A percentile compares a stretch with the other conserved stretches of the same genome.
Evolutionary conservation across 805 yeast genomes (phyloP).

Genomic region (Monosporozyma siamensis): DNA sequence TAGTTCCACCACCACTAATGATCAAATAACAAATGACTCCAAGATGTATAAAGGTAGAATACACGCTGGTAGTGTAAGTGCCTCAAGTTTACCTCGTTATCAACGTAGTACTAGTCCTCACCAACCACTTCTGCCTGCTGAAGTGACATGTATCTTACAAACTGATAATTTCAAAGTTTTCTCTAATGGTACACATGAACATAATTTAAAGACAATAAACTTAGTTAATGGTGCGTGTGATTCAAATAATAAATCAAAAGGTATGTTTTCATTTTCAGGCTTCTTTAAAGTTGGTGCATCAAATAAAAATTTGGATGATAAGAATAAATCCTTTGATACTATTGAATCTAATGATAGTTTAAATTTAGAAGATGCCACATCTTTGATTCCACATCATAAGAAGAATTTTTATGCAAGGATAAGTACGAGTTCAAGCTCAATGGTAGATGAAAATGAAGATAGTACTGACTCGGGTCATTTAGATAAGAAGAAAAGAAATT

Average conservation of each 20-base stretch:
- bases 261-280: conserved; percentile 16
- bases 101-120: conserved; percentile 3
- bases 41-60: conserved; percentile 9
- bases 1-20: neutral
- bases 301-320: conserved; percentile 5
- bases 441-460: neutral
- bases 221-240: conserved; percentile 8
- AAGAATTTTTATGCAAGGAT: conserved; percentile 2
- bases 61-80: conserved; percentile 23
- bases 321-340: neutral
- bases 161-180: conserved; percentile 22
- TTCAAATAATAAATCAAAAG: neutral
- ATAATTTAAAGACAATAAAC: conserved; percentile 20
- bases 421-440: conserved; percentile 1
- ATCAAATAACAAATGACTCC: neutral
- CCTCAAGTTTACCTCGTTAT: conserved; percentile 10
- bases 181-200: conserved; percentile 26
- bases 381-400: conserved; percentile 10
- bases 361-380: conserved; percentile 9
- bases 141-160: conserved; percentile 14
- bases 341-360: conserved; percentile 4
- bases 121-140: conserved; percentile 4
- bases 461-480: conserved; percentile 1
- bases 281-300: conserved; percentile 18
- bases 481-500: neutral